Percentiles rank a stretch among this genome's conserved stretches.
These are phyloP conservation scores for Cercospora janseana DNA, from an alignment of 2,329 filamentous ascomycete genomes.

Conservation along the genomic window DNA sequence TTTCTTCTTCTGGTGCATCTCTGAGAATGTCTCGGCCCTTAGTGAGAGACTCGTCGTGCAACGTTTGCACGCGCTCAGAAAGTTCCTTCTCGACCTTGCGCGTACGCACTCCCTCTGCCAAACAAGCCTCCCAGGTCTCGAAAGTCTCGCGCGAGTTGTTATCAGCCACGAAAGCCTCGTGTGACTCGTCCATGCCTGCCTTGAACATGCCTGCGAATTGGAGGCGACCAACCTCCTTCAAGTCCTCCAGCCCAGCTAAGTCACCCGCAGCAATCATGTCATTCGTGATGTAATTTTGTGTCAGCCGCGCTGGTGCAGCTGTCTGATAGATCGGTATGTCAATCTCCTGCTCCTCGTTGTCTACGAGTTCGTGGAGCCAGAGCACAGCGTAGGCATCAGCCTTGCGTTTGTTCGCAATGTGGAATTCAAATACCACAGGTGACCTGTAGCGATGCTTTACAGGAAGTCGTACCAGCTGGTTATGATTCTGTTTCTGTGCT, in stretches of 20 bases:
- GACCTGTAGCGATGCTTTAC: constrained; percentile 89
- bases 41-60: constrained; percentile 78
- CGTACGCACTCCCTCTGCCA: constrained; percentile 77
- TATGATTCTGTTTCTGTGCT: constrained; percentile 36
- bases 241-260: constrained; percentile 69
- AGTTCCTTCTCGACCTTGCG: constrained; percentile 71
- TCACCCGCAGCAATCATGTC: constrained; percentile 61
- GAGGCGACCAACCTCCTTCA: constrained; percentile 77
- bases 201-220: constrained; percentile 82
- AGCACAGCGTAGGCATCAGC: constrained; percentile 74
- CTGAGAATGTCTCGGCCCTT: constrained; percentile 79
- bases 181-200: constrained; percentile 82
- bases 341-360: constrained; percentile 73
- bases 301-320: constrained; percentile 69
- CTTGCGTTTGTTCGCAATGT: constrained; percentile 65
- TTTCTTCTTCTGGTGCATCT: constrained; percentile 67
- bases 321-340: constrained; percentile 91
- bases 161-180: constrained; percentile 77
- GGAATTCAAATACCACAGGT: constrained; percentile 85
- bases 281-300: constrained; percentile 89
- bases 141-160: constrained; percentile 90
- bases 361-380: constrained; percentile 82
- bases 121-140: constrained; percentile 90
- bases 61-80: constrained; percentile 66
- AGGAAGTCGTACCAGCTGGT: constrained; percentile 68